A percentile compares a stretch with the other conserved stretches of the same genome.
Evolutionary conservation across 371 early-diverging fungal genomes (phyloP).

Genomic region (Mucor lusitanicus): DNA sequence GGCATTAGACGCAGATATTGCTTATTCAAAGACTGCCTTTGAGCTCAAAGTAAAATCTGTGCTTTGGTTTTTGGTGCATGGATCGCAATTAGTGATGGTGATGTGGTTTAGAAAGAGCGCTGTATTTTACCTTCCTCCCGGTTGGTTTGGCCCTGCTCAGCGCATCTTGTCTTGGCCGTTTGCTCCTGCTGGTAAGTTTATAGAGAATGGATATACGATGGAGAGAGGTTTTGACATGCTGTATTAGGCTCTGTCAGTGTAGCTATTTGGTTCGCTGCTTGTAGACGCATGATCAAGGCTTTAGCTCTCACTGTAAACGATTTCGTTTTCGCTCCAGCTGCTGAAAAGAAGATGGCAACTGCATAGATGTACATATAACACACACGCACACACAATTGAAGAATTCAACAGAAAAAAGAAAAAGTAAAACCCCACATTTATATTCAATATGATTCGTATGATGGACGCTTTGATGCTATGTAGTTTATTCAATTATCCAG

Average conservation of each 20-base stretch:
- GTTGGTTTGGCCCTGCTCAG: slow-evolving; percentile 85
- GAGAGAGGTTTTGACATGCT: neutral
- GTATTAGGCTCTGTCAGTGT: slow-evolving; percentile 71
- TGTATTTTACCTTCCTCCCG: slow-evolving; percentile 81
- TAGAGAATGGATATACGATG: neutral
- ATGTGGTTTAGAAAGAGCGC: slow-evolving; percentile 71
- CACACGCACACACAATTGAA: neutral
- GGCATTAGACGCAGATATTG: slow-evolving; percentile 61
- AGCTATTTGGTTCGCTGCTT: slow-evolving; percentile 72
- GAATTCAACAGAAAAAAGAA: neutral
- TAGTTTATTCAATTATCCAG: neutral
- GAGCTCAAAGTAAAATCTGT: slow-evolving; percentile 76
- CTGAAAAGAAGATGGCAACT: slow-evolving; percentile 17
- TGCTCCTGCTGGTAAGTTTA: slow-evolving; percentile 70
- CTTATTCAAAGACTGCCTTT: slow-evolving; percentile 70
- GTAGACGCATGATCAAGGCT: slow-evolving; percentile 57
- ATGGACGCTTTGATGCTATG: no score
- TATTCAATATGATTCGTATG: neutral
- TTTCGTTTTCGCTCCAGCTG: slow-evolving; percentile 28
- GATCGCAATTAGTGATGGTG: slow-evolving; percentile 68
- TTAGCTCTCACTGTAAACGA: slow-evolving; percentile 37
- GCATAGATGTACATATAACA: neutral
- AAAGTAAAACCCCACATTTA: neutral
- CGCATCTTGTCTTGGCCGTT: slow-evolving; percentile 75
- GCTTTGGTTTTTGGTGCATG: slow-evolving; percentile 72